Percentiles rank a stretch among this genome's conserved stretches.
Evolutionary conservation across 2,329 filamentous ascomycete species (phyloP).

Genomic region (Xylaria sp.): DNA sequence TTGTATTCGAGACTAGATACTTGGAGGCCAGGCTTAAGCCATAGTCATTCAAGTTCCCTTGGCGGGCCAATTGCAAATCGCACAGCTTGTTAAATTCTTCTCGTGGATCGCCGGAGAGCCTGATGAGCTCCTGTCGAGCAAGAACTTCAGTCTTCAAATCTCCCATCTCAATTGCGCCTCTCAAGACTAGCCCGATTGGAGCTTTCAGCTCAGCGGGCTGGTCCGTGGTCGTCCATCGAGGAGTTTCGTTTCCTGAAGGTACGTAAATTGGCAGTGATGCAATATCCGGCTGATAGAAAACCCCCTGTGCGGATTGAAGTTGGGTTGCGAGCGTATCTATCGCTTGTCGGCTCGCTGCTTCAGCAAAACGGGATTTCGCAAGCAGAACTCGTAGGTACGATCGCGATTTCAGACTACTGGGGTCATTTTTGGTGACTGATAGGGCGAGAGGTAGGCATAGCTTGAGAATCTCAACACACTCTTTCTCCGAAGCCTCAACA

Average conservation of each 20-base stretch:
- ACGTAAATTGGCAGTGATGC: slow-evolving; percentile 38
- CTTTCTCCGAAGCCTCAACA: slow-evolving; percentile 17
- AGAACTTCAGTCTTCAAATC: slow-evolving; percentile 38
- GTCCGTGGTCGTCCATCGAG: slow-evolving; percentile 36
- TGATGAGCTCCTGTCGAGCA: slow-evolving; percentile 36
- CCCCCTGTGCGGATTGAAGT: slow-evolving; percentile 27
- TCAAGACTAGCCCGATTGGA: slow-evolving; percentile 32
- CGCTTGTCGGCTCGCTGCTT: slow-evolving; percentile 30
- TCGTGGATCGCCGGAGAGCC: slow-evolving; percentile 33
- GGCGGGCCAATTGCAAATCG: slow-evolving; percentile 35
- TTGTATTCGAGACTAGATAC: slow-evolving; percentile 37
- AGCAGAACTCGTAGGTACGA: slow-evolving; percentile 41
- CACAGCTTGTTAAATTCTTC: slow-evolving; percentile 37
- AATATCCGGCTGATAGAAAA: slow-evolving; percentile 26
- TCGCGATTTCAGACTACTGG: slow-evolving; percentile 36
- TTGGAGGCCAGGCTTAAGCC: slow-evolving; percentile 37
- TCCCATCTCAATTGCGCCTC: slow-evolving; percentile 33
- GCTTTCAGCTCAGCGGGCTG: slow-evolving; percentile 29
- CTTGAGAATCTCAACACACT: slow-evolving; percentile 30
- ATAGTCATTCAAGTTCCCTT: slow-evolving; percentile 39
- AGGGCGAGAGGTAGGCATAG: slow-evolving; percentile 36
- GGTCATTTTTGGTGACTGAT: slow-evolving; percentile 38
- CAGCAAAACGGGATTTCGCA: slow-evolving; percentile 34
- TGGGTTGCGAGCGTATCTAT: slow-evolving; percentile 24
- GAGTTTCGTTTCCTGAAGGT: slow-evolving; percentile 34